Base-by-base conservation (phyloP, 257 asterid genomes). In the Prunella vulgaris region DNA sequence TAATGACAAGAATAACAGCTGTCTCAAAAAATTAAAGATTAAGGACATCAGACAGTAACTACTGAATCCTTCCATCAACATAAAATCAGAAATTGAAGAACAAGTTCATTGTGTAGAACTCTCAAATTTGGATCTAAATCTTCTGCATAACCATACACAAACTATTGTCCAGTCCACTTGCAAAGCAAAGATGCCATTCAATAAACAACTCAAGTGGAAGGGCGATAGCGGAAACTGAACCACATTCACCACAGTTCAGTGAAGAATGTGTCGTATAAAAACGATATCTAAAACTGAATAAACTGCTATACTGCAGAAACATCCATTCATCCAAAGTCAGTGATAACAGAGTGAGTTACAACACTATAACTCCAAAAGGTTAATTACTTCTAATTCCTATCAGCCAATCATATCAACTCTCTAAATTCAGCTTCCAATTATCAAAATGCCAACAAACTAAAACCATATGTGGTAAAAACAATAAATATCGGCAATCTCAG, bases 401-500 rank as follows among this genome's bases (percentile, higher is more conserved):
- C 61, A 17, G 64, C 53, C 20, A 58, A 60, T 22, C 62, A 28
- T 72, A 40, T 15, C 61, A 74, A 15, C 44, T 48, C 51, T 40
- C 15, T 17, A 7, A 18, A 58, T 59, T 62, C 25, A 56, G 35
- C 65, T 44, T 49, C 18, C 68, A 49, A 22, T 1, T 10, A 40
- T 3, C 70, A 74, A 52, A 71, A 71, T 27, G 66, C 22, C 13
- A 58, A 57, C 65, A 48, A 77, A 68, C 61, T 57, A 49, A 30
- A 66, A 59, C 60, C 60, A 51, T 32, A 17, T 42, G 63, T 40
- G 40, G 52, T 49, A 14, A 58, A 51, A 10, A 20, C 74, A 73
- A 51, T 22, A 70, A 62, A 60, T 35, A 74, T 30, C 53, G 22
- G 74, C 70, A 74, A 69, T 38, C 52, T 68, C 68, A 56, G n/a